phyloP scores from a whole-genome alignment of 768 basidiomycete species.

The Lyophyllum atratum region DNA sequence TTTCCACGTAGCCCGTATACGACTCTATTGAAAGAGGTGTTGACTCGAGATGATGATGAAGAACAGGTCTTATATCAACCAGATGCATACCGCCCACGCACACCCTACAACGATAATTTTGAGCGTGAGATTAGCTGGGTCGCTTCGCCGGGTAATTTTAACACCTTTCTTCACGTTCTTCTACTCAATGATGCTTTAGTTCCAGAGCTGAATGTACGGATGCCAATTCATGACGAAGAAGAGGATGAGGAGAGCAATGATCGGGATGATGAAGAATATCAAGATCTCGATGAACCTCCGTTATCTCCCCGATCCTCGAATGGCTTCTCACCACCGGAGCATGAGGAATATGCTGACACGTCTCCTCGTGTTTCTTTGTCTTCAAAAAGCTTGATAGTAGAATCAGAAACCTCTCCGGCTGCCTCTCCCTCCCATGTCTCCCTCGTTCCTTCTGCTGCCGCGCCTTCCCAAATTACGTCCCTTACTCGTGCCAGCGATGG shows the following conservation, averaged over 20 bases:
- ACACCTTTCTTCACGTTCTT: constrained; percentile 6
- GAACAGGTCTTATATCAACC: constrained; percentile 68
- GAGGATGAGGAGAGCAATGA: constrained; percentile 56
- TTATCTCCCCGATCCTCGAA: constrained; percentile 54
- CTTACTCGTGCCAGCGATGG: constrained; percentile 43
- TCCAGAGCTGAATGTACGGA: constrained; percentile 54
- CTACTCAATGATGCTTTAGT: constrained; percentile 34
- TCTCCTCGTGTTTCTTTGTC: constrained; percentile 59
- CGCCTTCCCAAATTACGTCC: constrained; percentile 43
- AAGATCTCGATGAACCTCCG: constrained; percentile 47
- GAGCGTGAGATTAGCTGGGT: constrained; percentile 78
- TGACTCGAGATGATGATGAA: constrained; percentile 63
- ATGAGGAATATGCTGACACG: constrained; percentile 46
- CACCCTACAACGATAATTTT: constrained; percentile 47
- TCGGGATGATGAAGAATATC: constrained; percentile 39
- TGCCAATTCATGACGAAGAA: constrained; percentile 61
- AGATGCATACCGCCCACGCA: constrained; percentile 51
- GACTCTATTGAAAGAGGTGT: constrained; percentile 66
- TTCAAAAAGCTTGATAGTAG: constrained; percentile 64
- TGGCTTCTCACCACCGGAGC: constrained; percentile 42
- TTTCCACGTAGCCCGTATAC: constrained; percentile 75
- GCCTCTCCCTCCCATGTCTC: constrained; percentile 43
- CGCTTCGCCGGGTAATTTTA: constrained; percentile 63
- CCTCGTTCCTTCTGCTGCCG: constrained; percentile 49
- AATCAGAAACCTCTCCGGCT: constrained; percentile 63